phyloP scores from a whole-genome alignment of 257 asterid species.

The Scutellaria minor region DNA sequence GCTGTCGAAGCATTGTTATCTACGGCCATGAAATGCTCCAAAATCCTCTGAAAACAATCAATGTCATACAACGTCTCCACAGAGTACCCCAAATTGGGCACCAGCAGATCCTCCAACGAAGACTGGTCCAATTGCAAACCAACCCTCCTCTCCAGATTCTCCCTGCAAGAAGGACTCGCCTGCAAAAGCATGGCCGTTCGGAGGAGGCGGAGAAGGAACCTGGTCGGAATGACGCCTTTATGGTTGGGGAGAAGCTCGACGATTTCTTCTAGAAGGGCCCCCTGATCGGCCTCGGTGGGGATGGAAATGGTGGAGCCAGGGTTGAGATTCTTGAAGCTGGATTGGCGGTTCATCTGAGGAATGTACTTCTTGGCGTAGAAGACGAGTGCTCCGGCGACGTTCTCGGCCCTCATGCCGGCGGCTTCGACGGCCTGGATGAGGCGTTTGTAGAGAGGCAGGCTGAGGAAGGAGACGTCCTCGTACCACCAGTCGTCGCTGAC shows the following conservation, averaged over 20 bases:
- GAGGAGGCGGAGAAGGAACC: conserved; percentile 75
- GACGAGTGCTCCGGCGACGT: conserved; percentile 67
- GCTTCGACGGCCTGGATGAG: conserved; percentile 72
- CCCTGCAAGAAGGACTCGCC: conserved; percentile 66
- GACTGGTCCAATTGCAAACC: conserved; percentile 85
- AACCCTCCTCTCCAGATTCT: conserved; percentile 71
- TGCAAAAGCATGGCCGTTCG: conserved; percentile 72
- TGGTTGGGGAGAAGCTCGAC: conserved; percentile 68
- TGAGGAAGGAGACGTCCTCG: conserved; percentile 80
- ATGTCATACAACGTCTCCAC: conserved; percentile 77
- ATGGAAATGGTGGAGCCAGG: conserved; percentile 56
- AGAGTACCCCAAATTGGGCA: conserved; percentile 68
- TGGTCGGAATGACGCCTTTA: conserved; percentile 67
- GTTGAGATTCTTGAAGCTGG: conserved; percentile 63
- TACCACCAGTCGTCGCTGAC: conserved; percentile 83
- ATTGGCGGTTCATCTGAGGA: conserved; percentile 79
- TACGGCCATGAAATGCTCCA: conserved; percentile 71
- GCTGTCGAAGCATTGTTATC: conserved; percentile 67
- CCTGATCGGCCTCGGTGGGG: conserved; percentile 85
- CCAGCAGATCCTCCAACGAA: conserved; percentile 65
- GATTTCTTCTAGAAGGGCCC: conserved; percentile 75
- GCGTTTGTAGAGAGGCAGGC: conserved; percentile 65
- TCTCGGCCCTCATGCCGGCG: conserved; percentile 68
- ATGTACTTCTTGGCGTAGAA: conserved; percentile 79
- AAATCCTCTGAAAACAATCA: conserved; percentile 89